These are phyloP conservation scores for Gaultheria prostrata DNA, from an alignment of 148 eudicot species.

Conservation along the genomic window DNA sequence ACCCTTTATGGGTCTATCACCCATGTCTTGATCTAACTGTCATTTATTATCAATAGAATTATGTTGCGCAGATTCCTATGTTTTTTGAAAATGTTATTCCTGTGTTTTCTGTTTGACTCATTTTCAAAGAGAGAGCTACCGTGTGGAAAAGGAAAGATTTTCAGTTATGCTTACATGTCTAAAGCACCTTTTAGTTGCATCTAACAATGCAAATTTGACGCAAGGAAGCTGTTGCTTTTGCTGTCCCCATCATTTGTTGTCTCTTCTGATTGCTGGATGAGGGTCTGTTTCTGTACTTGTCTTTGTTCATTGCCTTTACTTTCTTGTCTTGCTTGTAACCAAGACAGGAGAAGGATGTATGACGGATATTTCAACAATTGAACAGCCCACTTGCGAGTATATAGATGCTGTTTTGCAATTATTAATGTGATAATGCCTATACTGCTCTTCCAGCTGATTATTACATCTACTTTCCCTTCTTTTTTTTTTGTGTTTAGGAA, in stretches of 20 bases:
- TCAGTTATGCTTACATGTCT: not conserved
- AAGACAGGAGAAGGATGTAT: not conserved
- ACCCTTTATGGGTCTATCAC: not conserved
- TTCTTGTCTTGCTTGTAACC: not conserved
- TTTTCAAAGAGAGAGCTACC: not conserved
- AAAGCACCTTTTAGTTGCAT: not conserved
- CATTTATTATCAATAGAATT: not conserved
- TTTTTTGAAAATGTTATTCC: not conserved
- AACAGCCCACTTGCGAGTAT: not conserved
- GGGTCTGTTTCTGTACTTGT: not conserved
- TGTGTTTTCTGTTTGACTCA: not conserved
- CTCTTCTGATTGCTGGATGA: not conserved
- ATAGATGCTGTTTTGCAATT: not conserved
- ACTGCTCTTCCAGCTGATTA: not conserved
- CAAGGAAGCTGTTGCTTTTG: not conserved
- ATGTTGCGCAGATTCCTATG: not conserved
- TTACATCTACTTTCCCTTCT: not conserved
- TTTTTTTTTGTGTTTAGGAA: not conserved
- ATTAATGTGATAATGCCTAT: not conserved
- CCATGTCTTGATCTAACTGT: not conserved
- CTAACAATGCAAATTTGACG: not conserved
- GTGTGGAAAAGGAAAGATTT: not conserved
- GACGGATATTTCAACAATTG: not conserved
- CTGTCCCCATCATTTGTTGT: not conserved
- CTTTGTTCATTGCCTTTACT: not conserved